Evolutionary conservation across 257 asterid species (phyloP).

Genomic region (Dorcoceras hygrometricum): DNA sequence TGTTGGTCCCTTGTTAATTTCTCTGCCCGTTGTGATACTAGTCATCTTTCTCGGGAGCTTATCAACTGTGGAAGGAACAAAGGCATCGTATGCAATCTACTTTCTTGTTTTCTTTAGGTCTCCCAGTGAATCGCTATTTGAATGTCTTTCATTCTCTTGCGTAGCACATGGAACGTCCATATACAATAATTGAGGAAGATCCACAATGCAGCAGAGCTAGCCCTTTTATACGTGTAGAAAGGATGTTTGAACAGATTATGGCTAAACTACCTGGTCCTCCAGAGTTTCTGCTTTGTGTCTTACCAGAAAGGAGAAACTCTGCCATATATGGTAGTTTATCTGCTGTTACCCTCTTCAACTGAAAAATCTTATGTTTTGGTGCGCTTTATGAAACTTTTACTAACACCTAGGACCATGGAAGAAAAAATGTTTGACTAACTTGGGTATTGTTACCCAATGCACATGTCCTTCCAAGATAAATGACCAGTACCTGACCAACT

Average conservation of each 20-base stretch:
- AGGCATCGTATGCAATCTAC: slow-evolving; percentile 73
- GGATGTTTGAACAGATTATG: slow-evolving; percentile 71
- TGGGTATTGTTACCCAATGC: slow-evolving; percentile 84
- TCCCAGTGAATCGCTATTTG: slow-evolving; percentile 17
- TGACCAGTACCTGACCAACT: slow-evolving; percentile 75
- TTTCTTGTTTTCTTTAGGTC: slow-evolving; percentile 5
- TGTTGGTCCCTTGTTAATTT: slow-evolving; percentile 90
- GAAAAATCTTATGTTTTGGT: slow-evolving; percentile 3
- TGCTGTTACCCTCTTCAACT: slow-evolving; percentile 19
- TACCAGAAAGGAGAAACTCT: slow-evolving; percentile 80
- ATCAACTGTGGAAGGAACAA: slow-evolving; percentile 75
- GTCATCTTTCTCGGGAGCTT: slow-evolving; percentile 80
- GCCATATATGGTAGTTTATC: slow-evolving; percentile 66
- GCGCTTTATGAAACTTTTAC: slow-evolving; percentile 23
- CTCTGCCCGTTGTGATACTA: slow-evolving; percentile 70
- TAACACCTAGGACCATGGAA: slow-evolving; percentile 87
- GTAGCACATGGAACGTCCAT: slow-evolving; percentile 80
- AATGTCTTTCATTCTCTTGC: slow-evolving; percentile 26
- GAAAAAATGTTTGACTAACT: slow-evolving; percentile 61
- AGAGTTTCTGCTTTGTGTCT: slow-evolving; percentile 74
- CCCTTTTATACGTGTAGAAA: slow-evolving; percentile 75
- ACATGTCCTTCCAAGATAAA: slow-evolving; percentile 66
- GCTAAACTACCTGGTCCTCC: slow-evolving; percentile 67
- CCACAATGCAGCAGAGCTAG: slow-evolving; percentile 49
- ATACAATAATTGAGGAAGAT: slow-evolving; percentile 84